A percentile compares a stretch with the other conserved stretches of the same genome.
phyloP scores from a whole-genome alignment of 1,284 basidiomycete species.

The Stereum hirsutum region DNA sequence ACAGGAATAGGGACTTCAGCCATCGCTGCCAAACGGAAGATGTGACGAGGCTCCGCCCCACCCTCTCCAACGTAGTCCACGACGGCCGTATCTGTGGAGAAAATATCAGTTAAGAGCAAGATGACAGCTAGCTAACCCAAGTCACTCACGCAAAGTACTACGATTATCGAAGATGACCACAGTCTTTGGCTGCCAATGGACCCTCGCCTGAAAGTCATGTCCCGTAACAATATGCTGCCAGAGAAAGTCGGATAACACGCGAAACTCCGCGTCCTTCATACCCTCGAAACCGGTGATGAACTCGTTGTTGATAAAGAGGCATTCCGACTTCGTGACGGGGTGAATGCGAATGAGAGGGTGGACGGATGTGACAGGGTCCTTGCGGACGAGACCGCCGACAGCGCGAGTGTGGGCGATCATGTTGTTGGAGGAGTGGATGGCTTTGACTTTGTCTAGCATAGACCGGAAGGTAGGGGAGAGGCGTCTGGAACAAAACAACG shows the following conservation, averaged over 20 bases:
- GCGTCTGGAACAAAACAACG: conserved; percentile 42
- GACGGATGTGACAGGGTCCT: conserved; percentile 54
- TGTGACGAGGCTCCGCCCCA: no score
- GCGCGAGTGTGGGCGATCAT: conserved; percentile 40
- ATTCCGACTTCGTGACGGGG: conserved; percentile 61
- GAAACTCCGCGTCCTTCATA: conserved; percentile 58
- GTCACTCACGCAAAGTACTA: no score
- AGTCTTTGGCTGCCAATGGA: conserved; percentile 33
- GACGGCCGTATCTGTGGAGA: no score
- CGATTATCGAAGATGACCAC: conserved; percentile 42
- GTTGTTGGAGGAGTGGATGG: conserved; percentile 57
- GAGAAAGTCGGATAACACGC: conserved; percentile 52
- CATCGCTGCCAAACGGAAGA: no score
- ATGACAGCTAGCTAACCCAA: no score
- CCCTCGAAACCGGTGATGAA: conserved; percentile 62
- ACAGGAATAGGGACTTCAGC: no score
- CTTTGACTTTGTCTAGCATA: conserved; percentile 53
- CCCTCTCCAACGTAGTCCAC: no score
- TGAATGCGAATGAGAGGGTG: conserved; percentile 48
- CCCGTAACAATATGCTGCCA: conserved; percentile 44
- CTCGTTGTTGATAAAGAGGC: conserved; percentile 52
- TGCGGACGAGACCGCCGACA: conserved; percentile 46
- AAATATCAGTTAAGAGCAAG: no score
- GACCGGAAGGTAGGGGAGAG: conserved; percentile 60
- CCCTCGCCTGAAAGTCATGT: conserved; percentile 36